Percentiles rank a stretch among this genome's conserved stretches.
These are phyloP conservation scores for Durotheca rogersii DNA, from an alignment of 495 filamentous ascomycete genomes.

Conservation along the genomic window DNA sequence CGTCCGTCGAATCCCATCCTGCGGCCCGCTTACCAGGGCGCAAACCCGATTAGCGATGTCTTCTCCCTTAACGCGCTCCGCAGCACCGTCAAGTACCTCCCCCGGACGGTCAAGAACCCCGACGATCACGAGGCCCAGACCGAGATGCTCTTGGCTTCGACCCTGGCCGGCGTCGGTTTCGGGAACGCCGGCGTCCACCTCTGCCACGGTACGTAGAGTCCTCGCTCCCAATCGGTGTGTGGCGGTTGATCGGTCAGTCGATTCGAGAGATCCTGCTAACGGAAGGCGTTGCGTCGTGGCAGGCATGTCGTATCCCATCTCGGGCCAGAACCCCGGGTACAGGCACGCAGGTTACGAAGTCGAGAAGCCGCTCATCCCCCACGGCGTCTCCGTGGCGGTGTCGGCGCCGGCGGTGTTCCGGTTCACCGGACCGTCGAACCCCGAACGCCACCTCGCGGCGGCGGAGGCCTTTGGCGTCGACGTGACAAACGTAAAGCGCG, in stretches of 20 bases:
- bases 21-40: conserved; percentile 91
- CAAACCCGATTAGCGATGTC: conserved; percentile 95
- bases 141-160: conserved; percentile 93
- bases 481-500: conserved; percentile 76
- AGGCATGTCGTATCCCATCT: conserved; percentile 94
- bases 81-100: conserved; percentile 85
- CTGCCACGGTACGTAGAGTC: conserved; percentile 75
- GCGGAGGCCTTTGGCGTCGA: conserved; percentile 92
- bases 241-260: too few species aligned
- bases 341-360: conserved; percentile 81
- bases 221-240: background rate
- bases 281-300: too few species aligned
- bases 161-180: conserved; percentile 91
- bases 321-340: conserved; percentile 88
- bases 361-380: conserved; percentile 77
- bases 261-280: too few species aligned
- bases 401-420: conserved; percentile 92
- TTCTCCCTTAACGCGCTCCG: conserved; percentile 84
- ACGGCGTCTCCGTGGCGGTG: conserved; percentile 93
- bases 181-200: conserved; percentile 97
- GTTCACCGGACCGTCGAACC: conserved; percentile 88
- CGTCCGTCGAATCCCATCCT: conserved; percentile 87
- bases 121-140: conserved; percentile 89
- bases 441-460: conserved; percentile 83
- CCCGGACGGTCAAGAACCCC: conserved; percentile 78